Conservation (phyloP, 306 rosid genomes). For the Mimosa bimucronata region DNA sequence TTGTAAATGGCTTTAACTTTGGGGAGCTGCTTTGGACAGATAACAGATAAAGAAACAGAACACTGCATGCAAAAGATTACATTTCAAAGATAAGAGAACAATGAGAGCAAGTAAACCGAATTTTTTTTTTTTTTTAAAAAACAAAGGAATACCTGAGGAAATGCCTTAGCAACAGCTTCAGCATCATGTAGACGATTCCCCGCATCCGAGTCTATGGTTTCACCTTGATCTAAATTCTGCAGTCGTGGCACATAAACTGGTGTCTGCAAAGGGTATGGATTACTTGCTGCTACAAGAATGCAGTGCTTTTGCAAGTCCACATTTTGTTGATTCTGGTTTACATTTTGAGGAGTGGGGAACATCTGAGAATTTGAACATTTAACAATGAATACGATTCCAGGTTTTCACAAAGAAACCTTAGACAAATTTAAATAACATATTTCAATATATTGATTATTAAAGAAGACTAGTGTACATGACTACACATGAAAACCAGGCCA, state of each 20-base stretch:
- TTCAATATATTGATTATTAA: neutral
- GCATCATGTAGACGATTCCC: constrained; percentile 81
- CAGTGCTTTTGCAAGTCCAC: constrained; percentile 86
- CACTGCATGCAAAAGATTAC: constrained; percentile 63
- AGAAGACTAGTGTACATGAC: constrained; percentile 7
- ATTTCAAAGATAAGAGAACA: constrained; percentile 28
- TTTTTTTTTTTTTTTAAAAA: no score
- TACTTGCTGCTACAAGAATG: constrained; percentile 88
- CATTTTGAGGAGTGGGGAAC: constrained; percentile 76
- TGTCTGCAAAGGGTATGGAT: constrained; percentile 89
- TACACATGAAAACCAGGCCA: neutral
- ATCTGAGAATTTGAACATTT: constrained; percentile 58
- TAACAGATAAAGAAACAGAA: constrained; percentile 80
- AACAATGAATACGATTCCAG: constrained; percentile 32
- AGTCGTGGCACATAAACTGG: constrained; percentile 81
- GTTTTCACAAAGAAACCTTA: constrained; percentile 20
- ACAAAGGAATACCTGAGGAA: constrained; percentile 64
- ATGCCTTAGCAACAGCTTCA: constrained; percentile 90
- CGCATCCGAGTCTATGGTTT: constrained; percentile 64
- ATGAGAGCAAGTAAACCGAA: neutral
- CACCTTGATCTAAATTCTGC: constrained; percentile 79
- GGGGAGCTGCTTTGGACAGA: constrained; percentile 94
- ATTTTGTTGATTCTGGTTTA: constrained; percentile 74
- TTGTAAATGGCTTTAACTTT: constrained; percentile 74
- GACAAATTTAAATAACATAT: constrained; percentile 15